phyloP scores from a whole-genome alignment of 1,284 basidiomycete species.

The Moesziomyces sp. region DNA sequence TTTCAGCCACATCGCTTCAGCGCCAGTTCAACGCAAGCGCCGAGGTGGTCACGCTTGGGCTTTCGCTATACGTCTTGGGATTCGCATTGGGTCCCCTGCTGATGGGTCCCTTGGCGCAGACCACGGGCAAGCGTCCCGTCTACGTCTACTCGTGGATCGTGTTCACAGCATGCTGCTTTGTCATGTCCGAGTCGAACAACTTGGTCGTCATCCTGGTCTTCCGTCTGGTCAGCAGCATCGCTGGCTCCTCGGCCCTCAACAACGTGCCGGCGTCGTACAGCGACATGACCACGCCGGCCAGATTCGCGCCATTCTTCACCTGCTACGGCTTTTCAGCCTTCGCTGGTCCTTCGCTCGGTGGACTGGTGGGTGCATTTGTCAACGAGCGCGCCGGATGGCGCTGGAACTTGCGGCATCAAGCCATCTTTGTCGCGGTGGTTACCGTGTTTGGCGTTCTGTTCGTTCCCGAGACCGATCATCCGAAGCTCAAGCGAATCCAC shows the following conservation, averaged over 20 bases:
- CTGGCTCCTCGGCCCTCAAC: slow-evolving; percentile 45
- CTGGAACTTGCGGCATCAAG: slow-evolving; percentile 48
- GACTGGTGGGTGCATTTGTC: slow-evolving; percentile 37
- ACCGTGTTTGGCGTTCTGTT: slow-evolving; percentile 35
- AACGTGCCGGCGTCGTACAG: slow-evolving; percentile 41
- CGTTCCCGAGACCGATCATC: slow-evolving; percentile 43
- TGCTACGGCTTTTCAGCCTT: slow-evolving; percentile 47
- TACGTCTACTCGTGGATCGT: slow-evolving; percentile 37
- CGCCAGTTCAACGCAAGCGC: slow-evolving; percentile 22
- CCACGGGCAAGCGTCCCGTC: slow-evolving; percentile 41
- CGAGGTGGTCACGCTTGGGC: slow-evolving; percentile 35
- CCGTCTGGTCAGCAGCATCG: slow-evolving; percentile 59
- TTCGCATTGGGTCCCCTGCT: slow-evolving; percentile 41
- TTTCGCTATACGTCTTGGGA: slow-evolving; percentile 36
- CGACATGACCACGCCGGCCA: slow-evolving; percentile 30
- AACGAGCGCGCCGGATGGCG: slow-evolving; percentile 40
- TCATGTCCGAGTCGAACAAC: slow-evolving; percentile 56
- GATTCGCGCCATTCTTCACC: slow-evolving; percentile 23
- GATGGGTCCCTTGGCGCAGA: slow-evolving; percentile 39
- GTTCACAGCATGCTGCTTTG: slow-evolving; percentile 49
- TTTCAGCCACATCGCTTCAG: slow-evolving; percentile 26
- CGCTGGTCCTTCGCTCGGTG: slow-evolving; percentile 32
- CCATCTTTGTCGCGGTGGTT: slow-evolving; percentile 43
- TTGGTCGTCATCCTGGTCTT: slow-evolving; percentile 61
- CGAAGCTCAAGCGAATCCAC: slow-evolving; percentile 28